phyloP scores from a whole-genome alignment of 148 eudicot genomes.

The Pharnaceum exiguum region DNA sequence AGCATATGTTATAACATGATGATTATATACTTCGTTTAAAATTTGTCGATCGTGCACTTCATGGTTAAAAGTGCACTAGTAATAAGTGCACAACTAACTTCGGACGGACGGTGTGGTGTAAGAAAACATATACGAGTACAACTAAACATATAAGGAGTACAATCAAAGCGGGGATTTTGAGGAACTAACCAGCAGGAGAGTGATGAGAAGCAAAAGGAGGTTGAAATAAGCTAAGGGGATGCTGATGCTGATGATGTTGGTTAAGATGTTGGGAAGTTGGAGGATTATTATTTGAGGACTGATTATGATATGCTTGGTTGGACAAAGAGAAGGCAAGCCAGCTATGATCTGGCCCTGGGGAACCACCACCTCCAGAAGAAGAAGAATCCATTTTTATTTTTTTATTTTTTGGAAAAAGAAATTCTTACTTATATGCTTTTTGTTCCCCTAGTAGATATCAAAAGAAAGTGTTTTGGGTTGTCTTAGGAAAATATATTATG shows the following conservation, averaged over 20 bases:
- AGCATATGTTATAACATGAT: too few species aligned
- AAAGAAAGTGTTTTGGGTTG: not conserved
- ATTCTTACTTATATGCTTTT: not conserved
- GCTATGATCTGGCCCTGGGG: conserved; percentile 21
- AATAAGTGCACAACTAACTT: too few species aligned
- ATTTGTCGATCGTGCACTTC: too few species aligned
- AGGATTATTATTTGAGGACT: conserved; percentile 15
- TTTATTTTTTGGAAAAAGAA: not conserved
- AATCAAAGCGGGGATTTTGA: too few species aligned
- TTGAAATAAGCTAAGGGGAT: conserved; percentile 18
- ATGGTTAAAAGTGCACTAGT: too few species aligned
- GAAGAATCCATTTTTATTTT: conserved; percentile 16
- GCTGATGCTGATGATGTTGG: conserved; percentile 19
- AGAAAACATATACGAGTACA: too few species aligned
- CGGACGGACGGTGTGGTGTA: too few species aligned
- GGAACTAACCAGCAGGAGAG: conserved; percentile 18
- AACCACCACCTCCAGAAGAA: too few species aligned
- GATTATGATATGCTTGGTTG: too few species aligned
- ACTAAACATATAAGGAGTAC: too few species aligned
- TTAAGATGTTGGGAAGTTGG: conserved; percentile 8
- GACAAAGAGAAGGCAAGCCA: conserved; percentile 29
- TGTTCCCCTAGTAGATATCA: too few species aligned
- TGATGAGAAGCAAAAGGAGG: not conserved
- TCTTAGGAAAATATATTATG: not conserved
- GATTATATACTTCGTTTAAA: too few species aligned